A percentile compares a stretch with the other conserved stretches of the same genome.
These are phyloP conservation scores for Fusarium sp. DNA, from an alignment of 2,329 filamentous ascomycete genomes.

Conservation along the genomic window DNA sequence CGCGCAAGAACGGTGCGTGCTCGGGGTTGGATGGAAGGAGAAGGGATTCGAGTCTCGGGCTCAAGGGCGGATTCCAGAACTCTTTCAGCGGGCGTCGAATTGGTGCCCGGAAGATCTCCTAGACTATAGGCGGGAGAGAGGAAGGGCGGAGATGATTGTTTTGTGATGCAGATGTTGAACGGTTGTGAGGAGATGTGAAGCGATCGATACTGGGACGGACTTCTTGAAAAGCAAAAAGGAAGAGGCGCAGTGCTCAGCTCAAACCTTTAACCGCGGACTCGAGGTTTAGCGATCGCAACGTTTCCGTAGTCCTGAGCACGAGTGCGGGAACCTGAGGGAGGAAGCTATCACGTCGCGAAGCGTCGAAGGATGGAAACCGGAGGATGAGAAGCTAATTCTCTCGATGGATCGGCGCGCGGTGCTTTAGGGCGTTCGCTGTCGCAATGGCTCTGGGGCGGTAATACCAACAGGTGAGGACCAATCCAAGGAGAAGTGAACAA, in stretches of 20 bases:
- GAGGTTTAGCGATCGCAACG: constrained; percentile 48
- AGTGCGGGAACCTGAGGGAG: constrained; percentile 23
- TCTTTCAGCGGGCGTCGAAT: constrained; percentile 50
- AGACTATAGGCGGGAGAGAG: constrained; percentile 51
- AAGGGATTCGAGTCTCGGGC: constrained; percentile 52
- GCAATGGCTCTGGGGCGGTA: constrained; percentile 36
- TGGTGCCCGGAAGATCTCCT: constrained; percentile 50
- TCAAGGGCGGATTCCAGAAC: constrained; percentile 52
- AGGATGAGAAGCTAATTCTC: constrained; percentile 28
- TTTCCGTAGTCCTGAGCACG: constrained; percentile 33
- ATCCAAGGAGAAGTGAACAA: constrained; percentile 35
- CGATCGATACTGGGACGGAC: constrained; percentile 57
- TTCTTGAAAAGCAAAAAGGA: constrained; percentile 57
- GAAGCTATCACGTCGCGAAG: constrained; percentile 41
- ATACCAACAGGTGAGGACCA: constrained; percentile 32
- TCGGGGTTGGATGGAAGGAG: constrained; percentile 51
- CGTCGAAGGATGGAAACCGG: constrained; percentile 30
- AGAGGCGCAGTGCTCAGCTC: constrained; percentile 58
- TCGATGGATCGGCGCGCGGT: constrained; percentile 41
- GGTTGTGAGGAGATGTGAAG: constrained; percentile 56
- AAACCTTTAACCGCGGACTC: constrained; percentile 54
- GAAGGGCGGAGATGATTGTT: constrained; percentile 55
- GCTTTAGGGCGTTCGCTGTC: constrained; percentile 40
- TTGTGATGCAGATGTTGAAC: constrained; percentile 51
- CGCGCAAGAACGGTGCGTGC: constrained; percentile 55